Conservation (phyloP, 495 filamentous ascomycete genomes). For the Tuber umbilicatum region DNA sequence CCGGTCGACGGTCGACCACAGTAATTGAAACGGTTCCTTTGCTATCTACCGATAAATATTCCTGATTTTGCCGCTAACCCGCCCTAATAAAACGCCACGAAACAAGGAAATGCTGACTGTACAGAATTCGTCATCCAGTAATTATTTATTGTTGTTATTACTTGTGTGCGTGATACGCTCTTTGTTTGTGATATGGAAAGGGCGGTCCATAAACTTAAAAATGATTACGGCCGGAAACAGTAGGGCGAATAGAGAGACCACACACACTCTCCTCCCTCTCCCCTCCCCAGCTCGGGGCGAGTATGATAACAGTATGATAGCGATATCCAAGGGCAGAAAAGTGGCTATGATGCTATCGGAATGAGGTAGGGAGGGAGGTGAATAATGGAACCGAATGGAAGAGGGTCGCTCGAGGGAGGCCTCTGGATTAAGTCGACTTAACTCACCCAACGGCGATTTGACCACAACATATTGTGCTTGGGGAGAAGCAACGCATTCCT, state of each 20-base stretch:
- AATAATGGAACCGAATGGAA: not conserved
- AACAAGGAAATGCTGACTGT: slow-evolving; percentile 13
- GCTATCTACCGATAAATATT: slow-evolving; percentile 22
- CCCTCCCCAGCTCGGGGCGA: not conserved
- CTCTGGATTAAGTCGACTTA: not conserved
- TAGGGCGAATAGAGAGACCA: not conserved
- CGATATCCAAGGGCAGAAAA: not conserved
- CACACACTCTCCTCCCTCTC: not conserved
- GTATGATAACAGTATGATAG: not conserved
- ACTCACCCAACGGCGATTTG: not conserved
- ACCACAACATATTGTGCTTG: not conserved
- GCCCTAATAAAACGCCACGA: slow-evolving; percentile 8
- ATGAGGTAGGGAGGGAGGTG: not conserved
- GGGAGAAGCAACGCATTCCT: not conserved
- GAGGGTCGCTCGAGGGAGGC: not conserved
- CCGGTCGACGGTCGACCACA: slow-evolving; percentile 35
- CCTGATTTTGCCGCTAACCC: slow-evolving; percentile 14
- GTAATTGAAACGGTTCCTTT: slow-evolving; percentile 30
- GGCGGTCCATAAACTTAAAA: not conserved
- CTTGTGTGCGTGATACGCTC: not conserved
- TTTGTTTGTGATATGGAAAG: slow-evolving; percentile 3
- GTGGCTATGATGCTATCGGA: not conserved
- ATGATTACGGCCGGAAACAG: not conserved
- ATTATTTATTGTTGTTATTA: not conserved
- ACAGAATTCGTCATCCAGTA: slow-evolving; percentile 10